Evolutionary conservation across 805 yeast genomes (phyloP).

Genomic region (Starmerella sp.): DNA sequence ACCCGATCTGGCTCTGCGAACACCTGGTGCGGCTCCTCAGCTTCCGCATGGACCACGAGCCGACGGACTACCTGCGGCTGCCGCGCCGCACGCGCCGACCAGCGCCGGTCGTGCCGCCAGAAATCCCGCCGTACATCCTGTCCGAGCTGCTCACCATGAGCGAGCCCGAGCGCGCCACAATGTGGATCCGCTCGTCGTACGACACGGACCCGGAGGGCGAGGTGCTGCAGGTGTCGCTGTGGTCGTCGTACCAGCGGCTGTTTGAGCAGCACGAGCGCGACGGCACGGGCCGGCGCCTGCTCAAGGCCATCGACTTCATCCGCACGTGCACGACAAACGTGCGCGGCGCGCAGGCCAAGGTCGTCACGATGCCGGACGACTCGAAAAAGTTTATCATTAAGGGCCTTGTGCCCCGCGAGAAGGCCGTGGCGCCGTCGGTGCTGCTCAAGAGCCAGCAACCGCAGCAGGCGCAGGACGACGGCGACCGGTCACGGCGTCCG

Average conservation of each 20-base stretch:
- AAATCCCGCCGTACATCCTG: conserved; percentile 43
- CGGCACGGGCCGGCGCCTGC: conserved; percentile 44
- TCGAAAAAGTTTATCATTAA: conserved; percentile 80
- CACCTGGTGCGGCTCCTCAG: conserved; percentile 54
- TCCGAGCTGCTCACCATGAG: conserved; percentile 50
- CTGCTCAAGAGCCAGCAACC: conserved; percentile 8
- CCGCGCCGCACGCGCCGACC: conserved; percentile 41
- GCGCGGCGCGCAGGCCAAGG: conserved; percentile 85
- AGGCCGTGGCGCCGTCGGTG: conserved; percentile 26
- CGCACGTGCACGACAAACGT: conserved; percentile 87
- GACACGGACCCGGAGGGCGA: conserved; percentile 68
- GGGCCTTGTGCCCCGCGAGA: conserved; percentile 78
- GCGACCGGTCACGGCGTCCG: conserved; percentile 4
- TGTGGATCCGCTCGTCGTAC: conserved; percentile 90
- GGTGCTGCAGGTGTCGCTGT: conserved; percentile 86
- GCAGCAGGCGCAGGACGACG: background rate
- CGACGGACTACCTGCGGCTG: conserved; percentile 31
- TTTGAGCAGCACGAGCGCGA: conserved; percentile 50
- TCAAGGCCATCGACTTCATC: conserved; percentile 95
- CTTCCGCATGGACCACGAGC: conserved; percentile 33
- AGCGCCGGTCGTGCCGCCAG: conserved; percentile 57
- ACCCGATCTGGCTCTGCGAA: conserved; percentile 36
- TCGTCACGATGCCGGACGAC: conserved; percentile 51
- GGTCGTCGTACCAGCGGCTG: conserved; percentile 89
- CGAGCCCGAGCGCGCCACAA: conserved; percentile 85